Percentiles rank a stretch among this genome's conserved stretches.
These are phyloP conservation scores for Auriscalpium microsporum DNA, from an alignment of 768 basidiomycete species.

Conservation along the genomic window DNA sequence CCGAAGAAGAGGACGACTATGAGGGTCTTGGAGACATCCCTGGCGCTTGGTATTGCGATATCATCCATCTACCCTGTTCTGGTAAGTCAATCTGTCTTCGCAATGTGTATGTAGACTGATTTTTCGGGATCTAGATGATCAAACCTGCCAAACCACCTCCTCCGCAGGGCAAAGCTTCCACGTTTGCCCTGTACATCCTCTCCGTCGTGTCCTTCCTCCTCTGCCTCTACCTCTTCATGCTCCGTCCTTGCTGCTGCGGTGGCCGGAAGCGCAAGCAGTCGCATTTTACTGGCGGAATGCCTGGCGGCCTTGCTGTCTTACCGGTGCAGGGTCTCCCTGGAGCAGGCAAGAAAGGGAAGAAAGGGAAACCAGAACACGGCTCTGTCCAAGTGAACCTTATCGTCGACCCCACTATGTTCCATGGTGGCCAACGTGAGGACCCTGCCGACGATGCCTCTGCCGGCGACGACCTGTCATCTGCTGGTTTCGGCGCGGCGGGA, in stretches of 20 bases:
- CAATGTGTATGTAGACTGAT: not conserved
- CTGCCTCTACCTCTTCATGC: constrained; percentile 45
- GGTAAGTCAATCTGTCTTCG: constrained; percentile 30
- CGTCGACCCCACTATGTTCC: constrained; percentile 57
- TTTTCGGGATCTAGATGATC: constrained; percentile 33
- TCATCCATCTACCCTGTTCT: constrained; percentile 57
- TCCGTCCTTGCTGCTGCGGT: constrained; percentile 50
- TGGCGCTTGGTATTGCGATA: constrained; percentile 43
- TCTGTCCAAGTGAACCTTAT: constrained; percentile 69
- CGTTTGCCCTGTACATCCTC: constrained; percentile 49
- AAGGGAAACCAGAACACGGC: constrained; percentile 24
- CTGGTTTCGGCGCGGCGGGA: constrained; percentile 22
- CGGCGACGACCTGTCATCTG: constrained; percentile 26
- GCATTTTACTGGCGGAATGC: constrained; percentile 15
- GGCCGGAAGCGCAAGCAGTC: constrained; percentile 23
- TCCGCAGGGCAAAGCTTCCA: constrained; percentile 45
- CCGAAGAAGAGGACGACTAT: constrained; percentile 48
- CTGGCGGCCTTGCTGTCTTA: constrained; percentile 49
- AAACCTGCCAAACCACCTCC: constrained; percentile 45
- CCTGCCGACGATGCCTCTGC: constrained; percentile 27
- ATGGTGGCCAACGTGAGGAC: constrained; percentile 18
- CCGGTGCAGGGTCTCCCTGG: constrained; percentile 48
- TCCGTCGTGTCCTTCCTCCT: constrained; percentile 45
- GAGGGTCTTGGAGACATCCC: constrained; percentile 39
- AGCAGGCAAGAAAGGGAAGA: constrained; percentile 33